A percentile compares a stretch with the other conserved stretches of the same genome.
Evolutionary conservation across 345 rosid species (phyloP).

Genomic region (Ceriops decandra): DNA sequence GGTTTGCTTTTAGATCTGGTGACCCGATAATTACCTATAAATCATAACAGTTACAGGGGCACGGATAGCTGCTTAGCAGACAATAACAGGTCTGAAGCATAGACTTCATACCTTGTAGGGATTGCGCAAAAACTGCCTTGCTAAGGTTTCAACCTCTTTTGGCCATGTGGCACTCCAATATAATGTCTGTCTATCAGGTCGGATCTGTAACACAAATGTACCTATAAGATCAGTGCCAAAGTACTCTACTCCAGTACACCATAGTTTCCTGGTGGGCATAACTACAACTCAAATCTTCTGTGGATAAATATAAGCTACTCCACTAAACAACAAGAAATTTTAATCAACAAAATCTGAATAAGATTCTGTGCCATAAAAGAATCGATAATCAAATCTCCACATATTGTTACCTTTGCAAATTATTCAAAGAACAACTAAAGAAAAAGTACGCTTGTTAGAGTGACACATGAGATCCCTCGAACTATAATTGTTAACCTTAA

Average conservation of each 20-base stretch:
- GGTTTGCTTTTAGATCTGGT: conserved; percentile 79
- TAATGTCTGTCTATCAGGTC: conserved; percentile 94
- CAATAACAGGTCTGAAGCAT: not conserved
- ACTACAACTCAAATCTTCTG: not conserved
- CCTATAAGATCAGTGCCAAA: not conserved
- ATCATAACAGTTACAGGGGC: conserved; percentile 16
- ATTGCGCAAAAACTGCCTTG: conserved; percentile 81
- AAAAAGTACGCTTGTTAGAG: no score
- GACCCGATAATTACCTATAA: conserved; percentile 83
- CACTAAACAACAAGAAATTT: not conserved
- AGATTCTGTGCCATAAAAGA: no score
- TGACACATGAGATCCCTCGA: no score
- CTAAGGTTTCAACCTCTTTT: conserved; percentile 81
- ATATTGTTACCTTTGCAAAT: no score
- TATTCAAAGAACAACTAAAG: no score
- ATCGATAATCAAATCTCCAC: no score
- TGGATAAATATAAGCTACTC: not conserved
- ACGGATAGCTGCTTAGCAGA: not conserved
- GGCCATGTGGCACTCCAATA: conserved; percentile 99
- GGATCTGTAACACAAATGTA: conserved; percentile 48
- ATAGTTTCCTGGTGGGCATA: not conserved
- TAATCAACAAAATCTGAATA: no score
- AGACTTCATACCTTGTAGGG: conserved; percentile 63
- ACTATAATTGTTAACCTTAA: no score
- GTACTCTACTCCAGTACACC: not conserved